A percentile compares a stretch with the other conserved stretches of the same genome.
phyloP scores from a whole-genome alignment of 345 rosid species.

The Eucalyptus brandiana region DNA sequence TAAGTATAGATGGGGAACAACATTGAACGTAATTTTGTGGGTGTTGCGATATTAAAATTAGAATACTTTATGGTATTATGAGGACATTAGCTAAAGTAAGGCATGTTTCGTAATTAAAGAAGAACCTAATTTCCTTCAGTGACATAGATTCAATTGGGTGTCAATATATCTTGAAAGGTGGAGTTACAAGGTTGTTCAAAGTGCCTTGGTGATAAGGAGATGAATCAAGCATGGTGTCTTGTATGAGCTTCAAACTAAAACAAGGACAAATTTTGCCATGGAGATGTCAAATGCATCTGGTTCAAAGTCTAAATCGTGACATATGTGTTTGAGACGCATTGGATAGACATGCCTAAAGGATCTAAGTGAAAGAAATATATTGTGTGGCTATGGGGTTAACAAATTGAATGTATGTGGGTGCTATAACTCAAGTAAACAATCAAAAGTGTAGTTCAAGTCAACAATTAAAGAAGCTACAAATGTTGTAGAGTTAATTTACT shows the following conservation, averaged over 20 bases:
- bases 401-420: not conserved
- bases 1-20: not conserved
- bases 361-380: not conserved
- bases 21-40: not conserved
- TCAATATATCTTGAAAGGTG: not conserved
- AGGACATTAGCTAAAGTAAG: not conserved
- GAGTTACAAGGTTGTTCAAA: not conserved
- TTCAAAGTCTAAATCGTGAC: not conserved
- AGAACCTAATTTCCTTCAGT: not conserved
- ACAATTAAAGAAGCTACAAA: not conserved
- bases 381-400: not conserved
- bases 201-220: not conserved
- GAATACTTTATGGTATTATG: not conserved
- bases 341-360: not conserved
- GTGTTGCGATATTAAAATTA: not conserved
- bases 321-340: not conserved
- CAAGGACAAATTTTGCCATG: not conserved
- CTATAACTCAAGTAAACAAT: not conserved
- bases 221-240: not conserved
- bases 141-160: not conserved
- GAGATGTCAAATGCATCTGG: not conserved
- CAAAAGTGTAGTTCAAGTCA: accelerated
- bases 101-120: not conserved
- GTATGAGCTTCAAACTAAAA: not conserved
- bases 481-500: not conserved